These are phyloP conservation scores for Gastrodia elata DNA, from an alignment of 106 monocot genomes.

Conservation along the genomic window DNA sequence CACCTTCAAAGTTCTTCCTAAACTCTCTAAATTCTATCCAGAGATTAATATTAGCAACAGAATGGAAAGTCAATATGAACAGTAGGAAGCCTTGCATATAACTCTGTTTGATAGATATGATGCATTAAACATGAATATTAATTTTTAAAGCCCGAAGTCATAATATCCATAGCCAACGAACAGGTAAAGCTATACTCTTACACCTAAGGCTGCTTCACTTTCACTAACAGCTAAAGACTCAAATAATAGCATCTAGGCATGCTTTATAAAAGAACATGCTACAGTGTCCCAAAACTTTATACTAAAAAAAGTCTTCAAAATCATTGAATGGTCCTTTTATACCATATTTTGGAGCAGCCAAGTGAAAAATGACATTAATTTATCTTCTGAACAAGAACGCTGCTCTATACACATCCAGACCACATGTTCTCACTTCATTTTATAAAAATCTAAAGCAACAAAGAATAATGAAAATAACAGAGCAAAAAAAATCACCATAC, in stretches of 20 bases:
- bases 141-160: not conserved
- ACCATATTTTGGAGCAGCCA: no score
- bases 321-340: no score
- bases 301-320: no score
- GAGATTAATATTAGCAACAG: not conserved
- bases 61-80: not conserved
- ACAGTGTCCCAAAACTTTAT: no score
- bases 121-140: not conserved
- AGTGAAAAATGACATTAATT: no score
- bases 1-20: no score
- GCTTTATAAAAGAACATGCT: not conserved
- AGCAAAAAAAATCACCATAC: not conserved
- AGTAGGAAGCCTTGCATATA: not conserved
- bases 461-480: not conserved
- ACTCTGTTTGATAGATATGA: not conserved
- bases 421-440: not conserved
- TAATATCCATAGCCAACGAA: not conserved
- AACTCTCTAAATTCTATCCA: no score
- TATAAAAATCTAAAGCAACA: not conserved
- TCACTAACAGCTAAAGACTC: no score
- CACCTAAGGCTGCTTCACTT: no score
- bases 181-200: not conserved
- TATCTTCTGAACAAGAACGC: not conserved
- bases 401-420: not conserved
- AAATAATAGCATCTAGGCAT: not conserved